Evolutionary conservation across 108 stramenopile species (phyloP).

Genomic region (Fistulifera pelliculosa): DNA sequence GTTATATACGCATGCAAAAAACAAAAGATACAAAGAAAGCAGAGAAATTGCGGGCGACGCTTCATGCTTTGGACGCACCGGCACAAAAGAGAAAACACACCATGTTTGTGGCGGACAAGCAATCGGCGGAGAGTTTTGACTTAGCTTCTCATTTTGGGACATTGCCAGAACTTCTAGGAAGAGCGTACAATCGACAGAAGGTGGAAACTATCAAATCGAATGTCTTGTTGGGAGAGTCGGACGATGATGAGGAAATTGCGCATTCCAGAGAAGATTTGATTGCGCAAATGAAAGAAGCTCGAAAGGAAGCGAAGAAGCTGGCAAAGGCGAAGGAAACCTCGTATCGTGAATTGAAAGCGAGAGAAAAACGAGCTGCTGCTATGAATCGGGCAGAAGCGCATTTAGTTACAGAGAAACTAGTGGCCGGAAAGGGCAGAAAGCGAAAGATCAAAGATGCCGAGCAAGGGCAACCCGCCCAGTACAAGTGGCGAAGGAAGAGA

Average conservation of each 20-base stretch:
- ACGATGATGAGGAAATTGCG: constrained; percentile 25
- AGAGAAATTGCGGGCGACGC: constrained; percentile 61
- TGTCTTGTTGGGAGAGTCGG: constrained; percentile 4
- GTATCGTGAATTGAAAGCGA: constrained; percentile 83
- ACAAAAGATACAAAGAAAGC: constrained; percentile 69
- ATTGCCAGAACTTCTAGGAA: constrained; percentile 68
- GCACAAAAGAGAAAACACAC: constrained; percentile 50
- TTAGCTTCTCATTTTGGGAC: constrained; percentile 85
- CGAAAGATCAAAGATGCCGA: constrained; percentile 59
- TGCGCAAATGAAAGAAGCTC: constrained; percentile 28
- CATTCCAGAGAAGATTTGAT: constrained; percentile 26
- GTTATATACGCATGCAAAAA: constrained; percentile 78
- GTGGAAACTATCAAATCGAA: not conserved
- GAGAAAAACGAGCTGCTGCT: constrained; percentile 41
- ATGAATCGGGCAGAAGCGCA: constrained; percentile 63
- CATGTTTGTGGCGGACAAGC: constrained; percentile 58
- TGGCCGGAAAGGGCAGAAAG: constrained; percentile 79
- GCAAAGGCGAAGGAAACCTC: constrained; percentile 53
- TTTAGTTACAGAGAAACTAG: constrained; percentile 75
- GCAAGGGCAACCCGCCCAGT: constrained; percentile 62
- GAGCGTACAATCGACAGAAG: constrained; percentile 76
- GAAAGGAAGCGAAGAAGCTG: constrained; percentile 32
- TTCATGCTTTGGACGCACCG: constrained; percentile 66
- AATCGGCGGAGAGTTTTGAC: constrained; percentile 68
- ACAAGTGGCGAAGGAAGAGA: constrained; percentile 72